Percentiles rank a stretch among this genome's conserved stretches.
phyloP scores from a whole-genome alignment of 108 stramenopile species.

The Epithemia pelagica region DNA sequence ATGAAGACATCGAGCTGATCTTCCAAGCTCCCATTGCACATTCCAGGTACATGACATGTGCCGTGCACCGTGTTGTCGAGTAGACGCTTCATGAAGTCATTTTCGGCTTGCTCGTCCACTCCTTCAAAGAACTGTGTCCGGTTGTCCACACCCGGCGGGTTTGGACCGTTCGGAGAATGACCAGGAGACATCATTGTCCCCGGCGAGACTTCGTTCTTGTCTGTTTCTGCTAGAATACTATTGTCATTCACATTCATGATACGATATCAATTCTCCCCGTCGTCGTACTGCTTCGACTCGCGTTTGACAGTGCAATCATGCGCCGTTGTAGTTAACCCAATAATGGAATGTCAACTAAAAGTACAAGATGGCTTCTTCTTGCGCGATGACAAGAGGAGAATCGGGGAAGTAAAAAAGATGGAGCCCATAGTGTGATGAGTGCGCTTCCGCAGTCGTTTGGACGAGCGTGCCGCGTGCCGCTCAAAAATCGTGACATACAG shows the following conservation, averaged over 20 bases:
- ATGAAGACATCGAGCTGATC: conserved; percentile 14
- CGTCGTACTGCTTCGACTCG: not conserved
- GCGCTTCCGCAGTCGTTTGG: not conserved
- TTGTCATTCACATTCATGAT: not conserved
- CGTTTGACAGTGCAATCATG: not conserved
- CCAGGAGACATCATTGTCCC: not conserved
- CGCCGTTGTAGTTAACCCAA: no score
- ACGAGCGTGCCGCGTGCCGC: not conserved
- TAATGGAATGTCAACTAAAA: no score
- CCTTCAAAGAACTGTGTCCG: not conserved
- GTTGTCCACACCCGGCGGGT: not conserved
- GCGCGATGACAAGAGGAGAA: no score
- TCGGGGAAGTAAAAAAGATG: no score
- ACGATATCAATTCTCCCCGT: not conserved
- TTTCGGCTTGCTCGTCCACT: not conserved
- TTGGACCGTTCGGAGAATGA: not conserved
- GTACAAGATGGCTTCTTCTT: not conserved
- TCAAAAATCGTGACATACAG: not conserved
- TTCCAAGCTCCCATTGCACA: conserved; percentile 8
- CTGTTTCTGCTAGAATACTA: not conserved
- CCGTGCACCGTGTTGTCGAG: conserved; percentile 11
- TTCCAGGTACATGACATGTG: conserved; percentile 4
- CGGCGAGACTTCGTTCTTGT: not conserved
- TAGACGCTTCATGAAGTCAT: conserved; percentile 11
- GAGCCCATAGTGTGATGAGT: not conserved